These are phyloP conservation scores for Medicago lupulina DNA, from an alignment of 306 rosid genomes.

Conservation along the genomic window DNA sequence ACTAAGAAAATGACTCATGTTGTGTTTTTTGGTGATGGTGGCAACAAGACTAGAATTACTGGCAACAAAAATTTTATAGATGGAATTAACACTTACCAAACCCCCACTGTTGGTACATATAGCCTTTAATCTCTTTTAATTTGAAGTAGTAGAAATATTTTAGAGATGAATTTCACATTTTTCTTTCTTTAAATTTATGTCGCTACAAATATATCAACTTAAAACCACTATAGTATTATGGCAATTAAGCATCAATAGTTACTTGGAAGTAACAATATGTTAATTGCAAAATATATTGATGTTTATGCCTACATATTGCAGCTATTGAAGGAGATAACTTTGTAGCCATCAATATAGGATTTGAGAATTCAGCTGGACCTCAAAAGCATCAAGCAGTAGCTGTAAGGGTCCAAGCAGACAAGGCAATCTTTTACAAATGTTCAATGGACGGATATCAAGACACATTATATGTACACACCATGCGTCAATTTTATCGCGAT, in stretches of 20 bases:
- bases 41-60: slow-evolving; percentile 57
- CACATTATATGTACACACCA: slow-evolving; percentile 66
- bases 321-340: slow-evolving; percentile 65
- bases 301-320: slow-evolving; percentile 33
- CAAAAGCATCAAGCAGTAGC: slow-evolving; percentile 79
- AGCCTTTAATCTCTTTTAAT: too few species aligned
- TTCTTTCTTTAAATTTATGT: too few species aligned
- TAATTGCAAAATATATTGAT: not conserved
- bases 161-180: too few species aligned
- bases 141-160: too few species aligned
- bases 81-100: slow-evolving; percentile 57
- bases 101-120: slow-evolving; percentile 61
- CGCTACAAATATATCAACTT: too few species aligned
- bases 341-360: slow-evolving; percentile 61
- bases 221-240: too few species aligned
- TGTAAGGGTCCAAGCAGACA: slow-evolving; percentile 69
- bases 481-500: slow-evolving; percentile 79
- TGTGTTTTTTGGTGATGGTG: slow-evolving; percentile 70
- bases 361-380: slow-evolving; percentile 76
- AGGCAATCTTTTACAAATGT: slow-evolving; percentile 61
- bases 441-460: slow-evolving; percentile 71
- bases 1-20: slow-evolving; percentile 51
- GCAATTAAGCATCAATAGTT: too few species aligned
- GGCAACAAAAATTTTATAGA: slow-evolving; percentile 61
- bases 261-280: too few species aligned